Percentiles rank a stretch among this genome's conserved stretches.
Conservation (phyloP, 2,329 filamentous ascomycete genomes). For the Hypomyces perniciosus region DNA sequence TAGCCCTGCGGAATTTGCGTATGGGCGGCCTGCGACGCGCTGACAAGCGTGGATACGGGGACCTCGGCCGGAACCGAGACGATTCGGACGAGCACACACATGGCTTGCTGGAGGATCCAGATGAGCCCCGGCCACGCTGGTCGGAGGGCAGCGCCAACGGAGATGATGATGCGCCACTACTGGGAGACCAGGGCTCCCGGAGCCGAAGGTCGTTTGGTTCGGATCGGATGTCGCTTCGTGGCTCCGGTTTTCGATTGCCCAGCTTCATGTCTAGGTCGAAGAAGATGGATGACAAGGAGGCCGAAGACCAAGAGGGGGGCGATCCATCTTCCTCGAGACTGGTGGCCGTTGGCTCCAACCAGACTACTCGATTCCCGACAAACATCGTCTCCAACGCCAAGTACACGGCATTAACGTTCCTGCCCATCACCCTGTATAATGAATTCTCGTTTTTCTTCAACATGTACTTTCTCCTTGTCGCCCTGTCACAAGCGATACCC, state of each 20-base stretch:
- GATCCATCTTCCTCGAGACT: slow-evolving; percentile 66
- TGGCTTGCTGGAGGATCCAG: slow-evolving; percentile 59
- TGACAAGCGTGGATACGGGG: slow-evolving; percentile 54
- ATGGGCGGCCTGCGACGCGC: slow-evolving; percentile 57
- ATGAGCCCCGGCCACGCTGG: slow-evolving; percentile 47
- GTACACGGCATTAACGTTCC: slow-evolving; percentile 90
- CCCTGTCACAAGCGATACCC: slow-evolving; percentile 87
- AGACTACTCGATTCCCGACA: slow-evolving; percentile 72
- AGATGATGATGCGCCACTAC: slow-evolving; percentile 66
- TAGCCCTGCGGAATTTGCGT: slow-evolving; percentile 65
- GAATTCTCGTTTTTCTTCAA: slow-evolving; percentile 99
- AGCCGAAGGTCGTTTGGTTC: slow-evolving; percentile 24
- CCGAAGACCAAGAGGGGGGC: slow-evolving; percentile 47
- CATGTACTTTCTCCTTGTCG: slow-evolving; percentile 95
- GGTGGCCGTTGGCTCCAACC: slow-evolving; percentile 68
- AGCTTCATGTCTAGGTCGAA: slow-evolving; percentile 54
- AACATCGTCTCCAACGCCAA: slow-evolving; percentile 96
- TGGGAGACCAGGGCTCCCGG: slow-evolving; percentile 38
- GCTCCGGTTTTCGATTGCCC: slow-evolving; percentile 57
- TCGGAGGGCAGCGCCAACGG: slow-evolving; percentile 57
- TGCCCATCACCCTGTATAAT: slow-evolving; percentile 92
- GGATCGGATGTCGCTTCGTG: slow-evolving; percentile 20
- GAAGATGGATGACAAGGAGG: slow-evolving; percentile 31
- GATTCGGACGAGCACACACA: slow-evolving; percentile 60
- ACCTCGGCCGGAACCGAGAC: slow-evolving; percentile 51